These are phyloP conservation scores for Microdochium trichocladiopsis DNA, from an alignment of 2,329 filamentous ascomycete genomes.

Conservation along the genomic window DNA sequence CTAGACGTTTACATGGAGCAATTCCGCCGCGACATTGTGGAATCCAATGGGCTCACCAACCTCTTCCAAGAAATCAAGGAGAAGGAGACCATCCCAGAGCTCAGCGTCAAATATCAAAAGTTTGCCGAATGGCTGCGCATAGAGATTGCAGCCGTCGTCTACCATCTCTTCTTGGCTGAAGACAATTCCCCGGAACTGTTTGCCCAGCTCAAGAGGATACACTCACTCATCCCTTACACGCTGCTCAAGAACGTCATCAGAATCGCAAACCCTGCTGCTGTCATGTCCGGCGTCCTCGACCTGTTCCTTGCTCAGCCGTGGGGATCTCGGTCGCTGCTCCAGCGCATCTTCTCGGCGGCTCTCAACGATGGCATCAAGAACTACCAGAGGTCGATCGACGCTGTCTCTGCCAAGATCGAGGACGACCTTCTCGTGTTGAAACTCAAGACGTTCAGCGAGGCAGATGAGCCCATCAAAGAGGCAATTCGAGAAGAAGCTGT, in stretches of 20 bases:
- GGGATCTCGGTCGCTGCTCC: constrained; percentile 80
- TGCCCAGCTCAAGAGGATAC: constrained; percentile 87
- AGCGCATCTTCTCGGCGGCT: constrained; percentile 89
- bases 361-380: constrained; percentile 83
- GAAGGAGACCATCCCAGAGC: constrained; percentile 78
- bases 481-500: constrained; percentile 67
- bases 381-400: constrained; percentile 82
- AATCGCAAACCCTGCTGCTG: constrained; percentile 90
- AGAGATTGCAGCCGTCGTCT: constrained; percentile 92
- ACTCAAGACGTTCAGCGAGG: constrained; percentile 70
- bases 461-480: constrained; percentile 68
- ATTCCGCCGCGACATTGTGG: constrained; percentile 63
- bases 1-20: constrained; percentile 98
- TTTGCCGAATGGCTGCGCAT: constrained; percentile 98
- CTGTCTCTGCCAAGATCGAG: constrained; percentile 68
- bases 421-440: constrained; percentile 75
- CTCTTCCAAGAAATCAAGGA: constrained; percentile 90
- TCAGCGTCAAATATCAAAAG: constrained; percentile 94
- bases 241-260: constrained; percentile 95
- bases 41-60: constrained; percentile 77
- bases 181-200: constrained; percentile 97
- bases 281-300: constrained; percentile 94
- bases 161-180: constrained; percentile 94
- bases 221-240: constrained; percentile 88
- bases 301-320: constrained; percentile 95